A percentile compares a stretch with the other conserved stretches of the same genome.
These are phyloP conservation scores for Pythium rhizo-oryzae DNA, from an alignment of 352 stramenopile genomes.

Conservation along the genomic window DNA sequence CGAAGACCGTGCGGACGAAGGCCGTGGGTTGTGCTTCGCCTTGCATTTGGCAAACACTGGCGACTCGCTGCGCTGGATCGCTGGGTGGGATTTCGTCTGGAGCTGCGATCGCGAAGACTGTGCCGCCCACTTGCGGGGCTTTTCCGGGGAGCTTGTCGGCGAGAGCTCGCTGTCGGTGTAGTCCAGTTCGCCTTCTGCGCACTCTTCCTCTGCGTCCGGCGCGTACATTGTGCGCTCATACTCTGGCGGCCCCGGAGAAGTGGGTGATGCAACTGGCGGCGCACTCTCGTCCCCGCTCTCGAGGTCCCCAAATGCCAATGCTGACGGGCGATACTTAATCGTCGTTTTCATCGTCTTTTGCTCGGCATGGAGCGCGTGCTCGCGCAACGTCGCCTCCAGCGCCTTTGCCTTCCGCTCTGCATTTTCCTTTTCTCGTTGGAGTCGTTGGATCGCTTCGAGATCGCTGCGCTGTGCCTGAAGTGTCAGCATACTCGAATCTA, in stretches of 20 bases:
- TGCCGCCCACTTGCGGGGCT: conserved; percentile 2
- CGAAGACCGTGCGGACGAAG: not conserved
- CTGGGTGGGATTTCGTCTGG: not conserved
- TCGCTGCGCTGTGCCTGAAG: conserved; percentile 44
- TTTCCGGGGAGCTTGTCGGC: not conserved
- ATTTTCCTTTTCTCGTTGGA: conserved; percentile 41
- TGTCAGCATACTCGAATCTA: not conserved
- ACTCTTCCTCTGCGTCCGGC: not conserved
- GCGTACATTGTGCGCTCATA: not conserved
- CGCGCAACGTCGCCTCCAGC: conserved; percentile 30
- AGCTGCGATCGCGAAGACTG: not conserved
- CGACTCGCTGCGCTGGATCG: conserved; percentile 25
- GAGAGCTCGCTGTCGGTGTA: conserved; percentile 15
- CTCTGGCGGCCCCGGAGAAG: not conserved
- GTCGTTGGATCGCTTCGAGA: conserved; percentile 36
- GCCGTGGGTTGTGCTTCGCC: not conserved
- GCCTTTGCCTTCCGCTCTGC: conserved; percentile 36
- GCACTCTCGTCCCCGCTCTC: conserved; percentile 21
- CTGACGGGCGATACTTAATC: not conserved
- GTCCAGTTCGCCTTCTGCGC: conserved; percentile 5
- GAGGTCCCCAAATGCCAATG: conserved; percentile 22
- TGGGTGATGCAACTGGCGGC: conserved; percentile 13
- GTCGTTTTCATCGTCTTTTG: not conserved
- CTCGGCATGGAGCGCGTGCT: conserved; percentile 2
- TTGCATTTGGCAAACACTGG: conserved; percentile 24